Conservation (phyloP, 2,329 filamentous ascomycete genomes). For the Mycosphaerella arachidis region DNA sequence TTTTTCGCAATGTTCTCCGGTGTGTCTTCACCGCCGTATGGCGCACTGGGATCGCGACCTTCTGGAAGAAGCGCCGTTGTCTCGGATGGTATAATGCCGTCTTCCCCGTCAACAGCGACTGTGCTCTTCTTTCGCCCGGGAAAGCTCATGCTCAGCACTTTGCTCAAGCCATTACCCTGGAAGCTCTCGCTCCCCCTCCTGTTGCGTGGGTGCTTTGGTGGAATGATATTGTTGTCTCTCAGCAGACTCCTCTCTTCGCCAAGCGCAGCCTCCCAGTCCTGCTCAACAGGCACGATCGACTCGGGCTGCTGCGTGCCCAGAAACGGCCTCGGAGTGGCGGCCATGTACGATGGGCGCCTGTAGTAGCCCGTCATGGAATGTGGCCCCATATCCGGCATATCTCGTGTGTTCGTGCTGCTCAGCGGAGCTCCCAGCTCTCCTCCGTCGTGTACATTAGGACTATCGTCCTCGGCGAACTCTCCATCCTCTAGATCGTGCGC, state of each 20-base stretch:
- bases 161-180: conserved; percentile 17
- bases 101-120: conserved; percentile 23
- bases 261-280: conserved; percentile 51
- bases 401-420: conserved; percentile 15
- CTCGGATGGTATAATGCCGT: conserved; percentile 33
- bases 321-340: conserved; percentile 66
- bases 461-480: conserved; percentile 19
- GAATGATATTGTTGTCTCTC: conserved; percentile 56
- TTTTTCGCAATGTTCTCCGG: conserved; percentile 62
- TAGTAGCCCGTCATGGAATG: conserved; percentile 62
- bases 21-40: conserved; percentile 46
- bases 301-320: conserved; percentile 55
- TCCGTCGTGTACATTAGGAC: conserved; percentile 10
- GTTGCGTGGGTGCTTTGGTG: conserved; percentile 46
- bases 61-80: conserved; percentile 45
- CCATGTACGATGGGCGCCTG: conserved; percentile 71
- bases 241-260: conserved; percentile 56
- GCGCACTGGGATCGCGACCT: conserved; percentile 24
- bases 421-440: conserved; percentile 10
- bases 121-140: conserved; percentile 31
- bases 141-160: conserved; percentile 16
- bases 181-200: conserved; percentile 21
- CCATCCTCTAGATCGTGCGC: conserved; percentile 29
- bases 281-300: conserved; percentile 38
- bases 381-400: conserved; percentile 14